Conservation (phyloP, 257 asterid genomes). For the Solanum corneliomulleri region DNA sequence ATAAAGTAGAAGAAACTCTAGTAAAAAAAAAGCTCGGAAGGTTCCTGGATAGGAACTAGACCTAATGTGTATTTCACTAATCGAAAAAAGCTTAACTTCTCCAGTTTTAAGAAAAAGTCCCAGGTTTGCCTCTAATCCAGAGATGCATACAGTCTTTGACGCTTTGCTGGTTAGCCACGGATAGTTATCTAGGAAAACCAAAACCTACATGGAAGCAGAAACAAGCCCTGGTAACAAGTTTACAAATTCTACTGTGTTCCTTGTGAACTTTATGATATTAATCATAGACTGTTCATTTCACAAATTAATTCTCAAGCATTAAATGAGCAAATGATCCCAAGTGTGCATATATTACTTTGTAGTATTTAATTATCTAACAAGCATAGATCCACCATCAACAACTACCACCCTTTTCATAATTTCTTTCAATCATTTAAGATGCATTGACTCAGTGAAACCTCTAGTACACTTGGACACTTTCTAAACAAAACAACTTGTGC, state of each 20-base stretch:
- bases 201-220: background rate
- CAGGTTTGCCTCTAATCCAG: background rate
- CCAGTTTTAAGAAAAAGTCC: background rate
- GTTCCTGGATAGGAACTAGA: background rate
- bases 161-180: background rate
- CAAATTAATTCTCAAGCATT: background rate
- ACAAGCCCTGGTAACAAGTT: background rate
- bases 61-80: background rate
- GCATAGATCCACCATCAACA: background rate
- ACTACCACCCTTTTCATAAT: background rate
- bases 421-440: background rate
- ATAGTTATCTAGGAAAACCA: background rate
- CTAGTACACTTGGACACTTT: background rate
- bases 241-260: background rate
- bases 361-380: background rate
- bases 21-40: background rate
- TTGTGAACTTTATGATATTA: background rate
- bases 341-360: background rate
- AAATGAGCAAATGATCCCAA: background rate
- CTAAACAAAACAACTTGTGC: background rate
- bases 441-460: background rate
- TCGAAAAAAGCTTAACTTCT: background rate
- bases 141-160: background rate
- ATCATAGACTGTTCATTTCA: background rate
- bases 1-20: background rate